phyloP scores from a whole-genome alignment of 2,329 filamentous ascomycete species.

The Paraconiothyrium brasiliense region DNA sequence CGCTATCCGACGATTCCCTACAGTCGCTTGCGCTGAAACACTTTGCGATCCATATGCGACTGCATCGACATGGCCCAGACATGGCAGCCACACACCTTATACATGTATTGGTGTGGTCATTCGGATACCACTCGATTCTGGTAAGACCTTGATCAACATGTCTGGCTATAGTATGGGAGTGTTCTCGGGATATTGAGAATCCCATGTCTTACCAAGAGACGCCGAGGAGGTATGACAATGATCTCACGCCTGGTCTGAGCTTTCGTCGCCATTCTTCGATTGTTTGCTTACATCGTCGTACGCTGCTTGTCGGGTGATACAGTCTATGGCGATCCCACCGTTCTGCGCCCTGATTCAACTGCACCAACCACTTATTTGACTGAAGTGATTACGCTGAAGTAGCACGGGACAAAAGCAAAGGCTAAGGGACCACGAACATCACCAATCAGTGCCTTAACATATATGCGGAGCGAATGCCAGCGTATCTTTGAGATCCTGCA shows the following conservation, averaged over 20 bases:
- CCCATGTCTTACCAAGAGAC: background rate
- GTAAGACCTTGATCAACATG: background rate
- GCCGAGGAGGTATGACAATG: too few relatives aligned
- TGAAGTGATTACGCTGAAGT: background rate
- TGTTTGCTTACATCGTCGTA: conserved; percentile 14
- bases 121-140: background rate
- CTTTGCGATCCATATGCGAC: background rate
- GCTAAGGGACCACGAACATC: background rate
- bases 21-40: background rate
- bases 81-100: too few relatives aligned
- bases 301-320: background rate
- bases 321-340: background rate
- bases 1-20: too few relatives aligned
- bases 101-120: background rate
- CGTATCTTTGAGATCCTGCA: conserved; percentile 13
- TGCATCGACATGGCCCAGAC: background rate
- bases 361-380: conserved; percentile 4
- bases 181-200: background rate
- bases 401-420: background rate
- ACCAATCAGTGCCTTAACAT: background rate
- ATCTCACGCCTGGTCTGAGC: background rate
- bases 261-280: background rate
- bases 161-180: background rate
- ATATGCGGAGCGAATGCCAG: conserved; percentile 7
- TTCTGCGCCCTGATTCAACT: background rate